These are phyloP conservation scores for Pythium folliculosum DNA, from an alignment of 352 stramenopile species.

Conservation along the genomic window DNA sequence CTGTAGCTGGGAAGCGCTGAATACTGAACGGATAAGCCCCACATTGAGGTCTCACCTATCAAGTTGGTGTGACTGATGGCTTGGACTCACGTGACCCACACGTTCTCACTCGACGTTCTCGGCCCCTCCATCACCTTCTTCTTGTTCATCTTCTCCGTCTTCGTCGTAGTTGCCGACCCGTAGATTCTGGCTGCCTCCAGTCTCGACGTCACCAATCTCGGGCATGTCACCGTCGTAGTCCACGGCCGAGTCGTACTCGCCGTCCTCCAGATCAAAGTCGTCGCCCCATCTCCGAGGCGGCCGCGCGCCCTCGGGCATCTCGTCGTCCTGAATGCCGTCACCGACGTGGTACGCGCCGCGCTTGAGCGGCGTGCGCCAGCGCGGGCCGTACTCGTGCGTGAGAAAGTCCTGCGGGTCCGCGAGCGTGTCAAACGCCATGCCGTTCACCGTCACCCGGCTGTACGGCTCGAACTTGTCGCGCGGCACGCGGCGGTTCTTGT, in stretches of 20 bases:
- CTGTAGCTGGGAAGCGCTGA: too few relatives aligned
- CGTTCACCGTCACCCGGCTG: slow-evolving; percentile 21
- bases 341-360: slow-evolving; percentile 7
- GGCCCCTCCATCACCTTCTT: not conserved
- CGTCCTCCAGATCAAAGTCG: not conserved
- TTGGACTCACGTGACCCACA: too few relatives aligned
- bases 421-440: slow-evolving; percentile 30
- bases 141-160: not conserved
- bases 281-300: not conserved
- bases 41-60: too few relatives aligned
- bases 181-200: not conserved
- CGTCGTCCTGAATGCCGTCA: not conserved
- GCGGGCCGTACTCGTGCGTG: slow-evolving; percentile 36
- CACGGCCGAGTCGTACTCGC: slow-evolving; percentile 15
- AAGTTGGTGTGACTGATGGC: too few relatives aligned
- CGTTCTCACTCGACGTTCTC: not conserved
- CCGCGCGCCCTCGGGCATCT: not conserved
- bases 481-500: slow-evolving; percentile 20
- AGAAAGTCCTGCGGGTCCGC: slow-evolving; percentile 29
- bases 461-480: slow-evolving; percentile 29
- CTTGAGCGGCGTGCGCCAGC: slow-evolving; percentile 21
- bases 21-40: too few relatives aligned
- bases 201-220: slow-evolving; percentile 8
- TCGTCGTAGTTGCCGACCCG: not conserved
- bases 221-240: slow-evolving; percentile 15